Conservation (phyloP, 176 grass and related monocot genomes). For the Paspalum notatum region DNA sequence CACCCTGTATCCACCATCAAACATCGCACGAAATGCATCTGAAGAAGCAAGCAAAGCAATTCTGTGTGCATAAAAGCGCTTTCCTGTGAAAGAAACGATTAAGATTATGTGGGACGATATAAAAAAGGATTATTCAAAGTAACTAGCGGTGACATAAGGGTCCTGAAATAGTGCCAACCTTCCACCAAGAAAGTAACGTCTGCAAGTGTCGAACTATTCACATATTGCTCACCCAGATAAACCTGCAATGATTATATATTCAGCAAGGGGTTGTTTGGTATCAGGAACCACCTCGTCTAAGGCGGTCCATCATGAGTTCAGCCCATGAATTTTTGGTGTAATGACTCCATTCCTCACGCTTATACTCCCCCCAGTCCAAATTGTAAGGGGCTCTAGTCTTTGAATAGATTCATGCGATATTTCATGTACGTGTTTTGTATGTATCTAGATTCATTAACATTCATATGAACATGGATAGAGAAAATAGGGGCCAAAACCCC, state of each 20-base stretch:
- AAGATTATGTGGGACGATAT: background rate
- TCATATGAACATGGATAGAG: too few relatives aligned
- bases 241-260: slow-evolving; percentile 59
- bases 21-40: slow-evolving; percentile 99
- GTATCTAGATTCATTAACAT: too few relatives aligned
- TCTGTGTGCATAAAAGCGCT: slow-evolving; percentile 95
- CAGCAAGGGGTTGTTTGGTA: background rate
- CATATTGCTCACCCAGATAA: slow-evolving; percentile 96
- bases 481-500: too few relatives aligned
- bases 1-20: slow-evolving; percentile 99
- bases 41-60: slow-evolving; percentile 99
- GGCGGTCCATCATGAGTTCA: too few relatives aligned
- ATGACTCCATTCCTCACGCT: too few relatives aligned
- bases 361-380: too few relatives aligned
- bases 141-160: slow-evolving; percentile 2
- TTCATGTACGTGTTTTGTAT: too few relatives aligned
- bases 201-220: slow-evolving; percentile 93
- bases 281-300: too few relatives aligned
- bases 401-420: too few relatives aligned
- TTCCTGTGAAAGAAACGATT: slow-evolving; percentile 55
- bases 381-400: too few relatives aligned
- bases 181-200: slow-evolving; percentile 98
- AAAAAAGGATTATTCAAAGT: slow-evolving; percentile 28
- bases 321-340: too few relatives aligned
- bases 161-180: slow-evolving; percentile 60